Conservation (phyloP, 2,329 filamentous ascomycete species). For the Verticillium longisporum region DNA sequence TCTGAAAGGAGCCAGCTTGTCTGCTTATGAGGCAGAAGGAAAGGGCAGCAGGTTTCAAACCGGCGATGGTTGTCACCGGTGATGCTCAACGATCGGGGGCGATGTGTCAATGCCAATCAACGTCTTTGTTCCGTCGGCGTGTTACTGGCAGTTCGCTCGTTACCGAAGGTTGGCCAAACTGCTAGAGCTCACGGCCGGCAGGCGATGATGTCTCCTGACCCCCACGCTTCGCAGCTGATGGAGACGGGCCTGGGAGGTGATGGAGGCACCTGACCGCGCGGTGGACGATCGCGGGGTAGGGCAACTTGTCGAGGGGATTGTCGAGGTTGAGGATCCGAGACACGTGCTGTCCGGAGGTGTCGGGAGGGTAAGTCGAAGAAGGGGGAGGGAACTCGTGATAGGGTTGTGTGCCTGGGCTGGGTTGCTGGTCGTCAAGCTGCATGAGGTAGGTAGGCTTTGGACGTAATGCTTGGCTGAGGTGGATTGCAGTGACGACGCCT, state of each 20-base stretch:
- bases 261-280: not conserved
- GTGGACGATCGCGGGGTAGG: not conserved
- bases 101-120: not conserved
- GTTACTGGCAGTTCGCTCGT: not conserved
- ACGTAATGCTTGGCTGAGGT: not conserved
- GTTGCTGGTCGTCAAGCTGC: not conserved
- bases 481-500: not conserved
- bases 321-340: not conserved
- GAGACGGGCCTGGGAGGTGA: not conserved
- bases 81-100: not conserved
- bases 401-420: not conserved
- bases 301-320: not conserved
- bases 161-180: not conserved
- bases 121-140: not conserved
- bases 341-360: not conserved
- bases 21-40: not conserved
- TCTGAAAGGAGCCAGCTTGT: constrained; percentile 3
- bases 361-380: not conserved
- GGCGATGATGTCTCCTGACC: constrained; percentile 1
- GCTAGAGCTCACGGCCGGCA: not conserved
- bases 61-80: no score
- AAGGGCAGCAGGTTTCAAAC: no score
- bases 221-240: constrained; percentile 1
- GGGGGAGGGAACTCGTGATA: not conserved
- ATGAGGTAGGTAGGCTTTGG: not conserved